Base-by-base conservation (phyloP, 192 early-diverging fungal genomes). In the Gamsiella multidivaricata region DNA sequence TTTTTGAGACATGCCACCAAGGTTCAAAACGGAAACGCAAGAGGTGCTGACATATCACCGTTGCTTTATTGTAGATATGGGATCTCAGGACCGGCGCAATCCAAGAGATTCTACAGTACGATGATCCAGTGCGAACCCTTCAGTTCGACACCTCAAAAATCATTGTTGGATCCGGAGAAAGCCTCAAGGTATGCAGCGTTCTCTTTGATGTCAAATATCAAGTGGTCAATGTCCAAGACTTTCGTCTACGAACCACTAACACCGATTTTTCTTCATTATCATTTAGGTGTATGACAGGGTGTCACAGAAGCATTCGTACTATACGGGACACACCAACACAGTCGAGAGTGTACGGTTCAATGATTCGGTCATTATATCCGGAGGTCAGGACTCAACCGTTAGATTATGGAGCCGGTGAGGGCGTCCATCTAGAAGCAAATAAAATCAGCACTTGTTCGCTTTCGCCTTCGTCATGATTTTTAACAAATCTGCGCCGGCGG, bases 11-110 rank as follows among this genome's bases (percentile, higher is more conserved):
- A n/a, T n/a, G n/a, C n/a, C n/a, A n/a, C n/a, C n/a, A n/a, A n/a
- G n/a, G n/a, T n/a, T n/a, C n/a, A n/a, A n/a, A n/a, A n/a, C n/a
- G n/a, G n/a, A n/a, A n/a, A n/a, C n/a, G n/a, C n/a, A n/a, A n/a
- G n/a, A n/a, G n/a, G n/a, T n/a, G n/a, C n/a, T n/a, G n/a, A n/a
- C n/a, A n/a, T n/a, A n/a, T n/a, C 11, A 41, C 42, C 5, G 45
- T 29, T 26, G 11, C 33, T 23, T 29, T 12, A 23, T 17, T 59
- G 5, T 65, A 90, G 79, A 83, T 93, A 61, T 94, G 93, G 93
- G 93, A 94, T 68, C 56, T 94, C 39, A 84, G 92, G 17, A 92
- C 87, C 10, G 92, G 91, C 18, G 80, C 81, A 0, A 80, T 88
- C 9, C 82, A 90, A 36, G 91, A 92, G 55, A 85, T 79, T 32